Conservation (phyloP, 2,329 filamentous ascomycete species). For the Penicillium sp. region DNA sequence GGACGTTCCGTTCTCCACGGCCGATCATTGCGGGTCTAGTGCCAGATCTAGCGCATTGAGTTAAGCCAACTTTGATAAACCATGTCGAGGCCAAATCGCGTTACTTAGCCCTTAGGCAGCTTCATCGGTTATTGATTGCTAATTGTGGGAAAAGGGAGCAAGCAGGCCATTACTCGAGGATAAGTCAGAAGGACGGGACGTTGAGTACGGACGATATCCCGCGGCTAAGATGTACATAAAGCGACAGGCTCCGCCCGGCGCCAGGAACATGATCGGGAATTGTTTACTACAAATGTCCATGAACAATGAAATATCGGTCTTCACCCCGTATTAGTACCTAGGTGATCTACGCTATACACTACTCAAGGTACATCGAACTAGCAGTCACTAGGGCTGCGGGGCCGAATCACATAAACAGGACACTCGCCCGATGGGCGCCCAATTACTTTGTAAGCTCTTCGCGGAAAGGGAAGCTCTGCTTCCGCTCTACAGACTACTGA, state of each 20-base stretch:
- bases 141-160: not conserved
- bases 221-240: not conserved
- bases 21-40: constrained; percentile 5
- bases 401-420: not conserved
- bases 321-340: not conserved
- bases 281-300: not conserved
- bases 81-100: too few relatives aligned
- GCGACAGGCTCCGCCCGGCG: not conserved
- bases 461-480: not conserved
- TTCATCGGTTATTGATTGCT: not conserved
- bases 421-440: not conserved
- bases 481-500: not conserved
- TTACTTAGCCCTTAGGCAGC: too few relatives aligned
- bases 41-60: not conserved
- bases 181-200: not conserved
- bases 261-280: not conserved
- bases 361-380: not conserved
- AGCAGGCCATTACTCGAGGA: not conserved
- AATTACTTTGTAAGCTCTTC: not conserved
- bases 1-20: constrained; percentile 2
- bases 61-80: not conserved
- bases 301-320: not conserved
- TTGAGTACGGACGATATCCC: not conserved
- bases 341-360: not conserved
- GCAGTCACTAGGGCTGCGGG: not conserved